Evolutionary conservation across 805 yeast genomes (phyloP), one percentile per base, ranked within the genome.

Genomic region (Schwanniomyces polymorphus): DNA sequence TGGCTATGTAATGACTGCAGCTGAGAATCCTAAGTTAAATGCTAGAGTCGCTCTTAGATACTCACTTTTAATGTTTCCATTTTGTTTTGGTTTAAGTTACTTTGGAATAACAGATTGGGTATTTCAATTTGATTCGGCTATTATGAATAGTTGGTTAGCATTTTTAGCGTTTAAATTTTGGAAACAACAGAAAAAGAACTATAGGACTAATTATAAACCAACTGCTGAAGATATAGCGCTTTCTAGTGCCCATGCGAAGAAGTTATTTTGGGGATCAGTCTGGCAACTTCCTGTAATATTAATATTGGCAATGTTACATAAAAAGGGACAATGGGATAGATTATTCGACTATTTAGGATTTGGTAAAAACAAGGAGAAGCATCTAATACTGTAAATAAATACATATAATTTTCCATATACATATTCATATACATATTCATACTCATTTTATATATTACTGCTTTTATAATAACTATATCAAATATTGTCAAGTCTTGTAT

Each of bases 1-100:
- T 0, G 99, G 99, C 0, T 94, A 94, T 66, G 91, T 90, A n/a
- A 94, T 94, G 99, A 80, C 97, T 0, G 96, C 97, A 0, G 91
- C 88, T 72, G 91, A 85, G 52, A 88, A 92, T 59, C 99, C 99
- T 2, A 81, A 80, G 48, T 71, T 94, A 43, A 94, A 94, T 63
- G 97, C 98, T 0, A 75, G 99, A 42, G 99, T 94, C 0, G 91
- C 97, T 1, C 75, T 94, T 43, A 74, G 99, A 40, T 92, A 94
- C 61, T 86, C 98, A 0, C 52, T 92, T n/a, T 72, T 88, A 49
- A 91, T 94, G 97, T 88, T 94, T 67, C 98, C 98, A 2, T 71
- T 94, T 34, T 94, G 98, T 65, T 78, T 83, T 60, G 96, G 95
- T 0, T 67, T 94, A 49, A 74, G 86, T 39, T 88, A 87, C 63